Evolutionary conservation across 2,329 filamentous ascomycete genomes (phyloP).

Genomic region (Colletotrichum cuscutae): DNA sequence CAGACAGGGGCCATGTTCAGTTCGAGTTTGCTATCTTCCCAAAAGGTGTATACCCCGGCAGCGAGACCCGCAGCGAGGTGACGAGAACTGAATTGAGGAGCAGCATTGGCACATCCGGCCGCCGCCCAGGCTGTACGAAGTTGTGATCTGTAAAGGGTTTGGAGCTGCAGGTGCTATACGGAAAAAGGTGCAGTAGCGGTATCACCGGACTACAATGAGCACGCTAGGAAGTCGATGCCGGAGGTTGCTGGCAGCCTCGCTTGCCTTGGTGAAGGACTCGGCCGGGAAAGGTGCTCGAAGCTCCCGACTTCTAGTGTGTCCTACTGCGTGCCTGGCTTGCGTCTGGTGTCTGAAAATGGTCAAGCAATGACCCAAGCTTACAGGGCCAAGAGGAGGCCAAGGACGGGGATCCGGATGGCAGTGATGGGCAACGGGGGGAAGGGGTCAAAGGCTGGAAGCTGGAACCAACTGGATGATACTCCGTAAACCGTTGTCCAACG

Average conservation of each 20-base stretch:
- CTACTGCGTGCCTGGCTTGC: background rate
- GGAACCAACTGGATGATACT: background rate
- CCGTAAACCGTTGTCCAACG: background rate
- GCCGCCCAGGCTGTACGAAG: too few relatives aligned
- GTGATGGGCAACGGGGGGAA: background rate
- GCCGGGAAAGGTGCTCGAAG: background rate
- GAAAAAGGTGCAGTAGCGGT: constrained; percentile 12
- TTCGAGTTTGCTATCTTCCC: constrained; percentile 14
- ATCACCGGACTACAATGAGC: background rate
- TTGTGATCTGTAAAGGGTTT: background rate
- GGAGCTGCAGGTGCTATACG: background rate
- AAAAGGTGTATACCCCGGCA: constrained; percentile 7
- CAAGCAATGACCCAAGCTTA: background rate
- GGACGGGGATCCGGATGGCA: constrained; percentile 13
- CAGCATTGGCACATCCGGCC: background rate
- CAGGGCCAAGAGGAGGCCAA: constrained; percentile 12
- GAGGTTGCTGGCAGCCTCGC: background rate
- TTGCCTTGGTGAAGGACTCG: background rate
- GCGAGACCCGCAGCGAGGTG: background rate
- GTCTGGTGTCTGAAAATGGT: background rate
- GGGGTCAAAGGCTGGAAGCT: background rate
- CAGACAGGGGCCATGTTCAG: constrained; percentile 11
- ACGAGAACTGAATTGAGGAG: background rate
- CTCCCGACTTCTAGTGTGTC: background rate
- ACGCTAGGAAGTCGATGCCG: constrained; percentile 2